phyloP scores from a whole-genome alignment of 208 protist genomes.

The Crithidia bombi region DNA sequence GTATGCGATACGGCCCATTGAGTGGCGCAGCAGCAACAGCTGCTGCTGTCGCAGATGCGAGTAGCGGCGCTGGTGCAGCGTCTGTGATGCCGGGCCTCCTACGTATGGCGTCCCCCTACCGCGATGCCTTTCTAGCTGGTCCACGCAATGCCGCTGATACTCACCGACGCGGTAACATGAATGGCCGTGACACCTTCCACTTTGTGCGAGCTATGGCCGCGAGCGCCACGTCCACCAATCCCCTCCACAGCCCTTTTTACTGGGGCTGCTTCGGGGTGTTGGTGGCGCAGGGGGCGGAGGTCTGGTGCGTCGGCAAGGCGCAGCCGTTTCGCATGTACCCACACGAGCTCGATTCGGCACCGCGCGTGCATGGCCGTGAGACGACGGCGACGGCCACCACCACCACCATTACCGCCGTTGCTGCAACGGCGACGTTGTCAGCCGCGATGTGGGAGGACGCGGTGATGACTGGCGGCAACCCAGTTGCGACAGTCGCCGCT shows the following conservation, averaged over 20 bases:
- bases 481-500: neutral
- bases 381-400: neutral
- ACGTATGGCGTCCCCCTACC: slow-evolving; percentile 4
- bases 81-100: too few relatives aligned
- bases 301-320: slow-evolving; percentile 35
- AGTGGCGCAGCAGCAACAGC: neutral
- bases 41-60: neutral
- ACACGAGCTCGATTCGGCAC: neutral
- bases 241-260: slow-evolving; percentile 16
- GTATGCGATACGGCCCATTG: neutral
- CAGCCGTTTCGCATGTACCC: slow-evolving; percentile 31
- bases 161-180: neutral
- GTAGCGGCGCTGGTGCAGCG: neutral
- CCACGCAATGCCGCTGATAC: neutral
- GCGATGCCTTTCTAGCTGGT: neutral
- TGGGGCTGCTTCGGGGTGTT: slow-evolving; percentile 38
- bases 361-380: neutral
- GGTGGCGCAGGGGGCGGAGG: slow-evolving; percentile 28
- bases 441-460: slow-evolving; percentile 19
- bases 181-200: slow-evolving; percentile 22
- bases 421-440: slow-evolving; percentile 24
- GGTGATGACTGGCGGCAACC: neutral
- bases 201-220: slow-evolving; percentile 32
- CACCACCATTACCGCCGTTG: slow-evolving; percentile 15
- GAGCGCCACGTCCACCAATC: slow-evolving; percentile 19